Conservation (phyloP, 257 asterid genomes). For the Petunia secreta region DNA sequence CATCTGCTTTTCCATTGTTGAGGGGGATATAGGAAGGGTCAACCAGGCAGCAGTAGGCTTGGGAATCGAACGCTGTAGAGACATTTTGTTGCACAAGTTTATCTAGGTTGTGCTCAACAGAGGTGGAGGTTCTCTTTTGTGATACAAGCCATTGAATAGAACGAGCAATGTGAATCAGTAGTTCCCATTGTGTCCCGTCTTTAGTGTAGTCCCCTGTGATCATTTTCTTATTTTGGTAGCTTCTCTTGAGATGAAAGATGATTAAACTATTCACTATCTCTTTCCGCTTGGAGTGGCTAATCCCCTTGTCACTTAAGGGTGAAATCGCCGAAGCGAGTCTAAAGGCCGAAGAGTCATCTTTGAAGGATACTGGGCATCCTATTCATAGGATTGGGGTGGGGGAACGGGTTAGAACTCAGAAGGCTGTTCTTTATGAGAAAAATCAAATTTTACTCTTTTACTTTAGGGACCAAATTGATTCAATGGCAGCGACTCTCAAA, state of each 20-base stretch:
- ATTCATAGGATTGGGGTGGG: not conserved
- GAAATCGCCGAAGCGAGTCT: not conserved
- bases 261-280: not conserved
- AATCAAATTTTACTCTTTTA: not conserved
- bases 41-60: not conserved
- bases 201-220: not conserved
- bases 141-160: not conserved
- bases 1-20: not conserved
- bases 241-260: slow-evolving; percentile 5
- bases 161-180: not conserved
- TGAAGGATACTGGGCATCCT: not conserved
- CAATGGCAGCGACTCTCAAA: not conserved
- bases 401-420: not conserved
- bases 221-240: not conserved
- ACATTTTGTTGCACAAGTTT: not conserved
- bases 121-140: not conserved
- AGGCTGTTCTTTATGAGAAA: not conserved
- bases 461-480: not conserved
- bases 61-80: not conserved
- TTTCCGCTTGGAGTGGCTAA: slow-evolving; percentile 10
- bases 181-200: not conserved
- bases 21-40: not conserved
- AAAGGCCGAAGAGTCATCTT: not conserved
- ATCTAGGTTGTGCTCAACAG: not conserved
- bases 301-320: not conserved